These are phyloP conservation scores for Gossypium rotundifolium DNA, from an alignment of 345 rosid species.

Conservation along the genomic window DNA sequence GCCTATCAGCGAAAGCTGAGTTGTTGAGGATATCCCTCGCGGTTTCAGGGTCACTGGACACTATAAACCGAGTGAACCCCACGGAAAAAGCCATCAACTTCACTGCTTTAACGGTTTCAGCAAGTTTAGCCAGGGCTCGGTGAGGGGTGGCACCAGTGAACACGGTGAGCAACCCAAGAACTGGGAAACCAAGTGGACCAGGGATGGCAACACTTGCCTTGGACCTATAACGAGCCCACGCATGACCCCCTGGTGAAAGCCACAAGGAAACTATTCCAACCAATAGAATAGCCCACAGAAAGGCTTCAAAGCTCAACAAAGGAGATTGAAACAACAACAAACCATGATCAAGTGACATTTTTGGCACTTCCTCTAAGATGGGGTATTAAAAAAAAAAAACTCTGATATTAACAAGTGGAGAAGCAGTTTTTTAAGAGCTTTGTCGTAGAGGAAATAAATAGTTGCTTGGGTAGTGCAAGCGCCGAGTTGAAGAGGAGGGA, in stretches of 20 bases:
- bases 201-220: slow-evolving; percentile 31
- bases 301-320: slow-evolving; percentile 26
- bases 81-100: slow-evolving; percentile 71
- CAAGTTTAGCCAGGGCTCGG: slow-evolving; percentile 43
- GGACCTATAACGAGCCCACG: slow-evolving; percentile 47
- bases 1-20: slow-evolving; percentile 76
- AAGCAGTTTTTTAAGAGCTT: background rate
- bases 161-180: slow-evolving; percentile 28
- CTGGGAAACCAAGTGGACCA: slow-evolving; percentile 61
- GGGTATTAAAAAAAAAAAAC: background rate
- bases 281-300: slow-evolving; percentile 27
- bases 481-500: background rate
- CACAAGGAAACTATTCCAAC: slow-evolving; percentile 31
- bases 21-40: slow-evolving; percentile 71
- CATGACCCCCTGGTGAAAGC: slow-evolving; percentile 59
- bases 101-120: slow-evolving; percentile 31
- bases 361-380: background rate
- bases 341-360: background rate
- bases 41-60: slow-evolving; percentile 63
- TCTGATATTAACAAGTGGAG: background rate
- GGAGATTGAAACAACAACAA: slow-evolving; percentile 5
- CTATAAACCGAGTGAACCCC: slow-evolving; percentile 63
- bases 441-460: background rate
- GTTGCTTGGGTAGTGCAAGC: background rate
- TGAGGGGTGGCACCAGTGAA: slow-evolving; percentile 31